Percentiles rank a stretch among this genome's conserved stretches.
Conservation (phyloP, 2,329 filamentous ascomycete genomes). For the Talaromyces pinophilus region DNA sequence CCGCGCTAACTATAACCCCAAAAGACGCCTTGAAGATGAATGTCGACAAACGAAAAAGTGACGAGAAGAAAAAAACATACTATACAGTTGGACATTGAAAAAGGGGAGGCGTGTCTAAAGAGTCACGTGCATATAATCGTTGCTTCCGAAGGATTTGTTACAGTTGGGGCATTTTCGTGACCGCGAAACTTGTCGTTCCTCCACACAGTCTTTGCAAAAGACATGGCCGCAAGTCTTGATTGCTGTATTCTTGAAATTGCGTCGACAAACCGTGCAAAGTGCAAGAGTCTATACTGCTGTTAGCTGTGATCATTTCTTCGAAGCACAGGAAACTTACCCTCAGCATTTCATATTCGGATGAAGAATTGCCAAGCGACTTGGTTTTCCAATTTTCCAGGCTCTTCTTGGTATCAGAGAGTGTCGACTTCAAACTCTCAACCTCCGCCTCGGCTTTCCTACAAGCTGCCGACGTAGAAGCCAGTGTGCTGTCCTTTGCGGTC, state of each 20-base stretch:
- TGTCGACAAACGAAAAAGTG: slow-evolving; percentile 21
- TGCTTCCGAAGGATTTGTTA: slow-evolving; percentile 84
- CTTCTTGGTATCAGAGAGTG: slow-evolving; percentile 76
- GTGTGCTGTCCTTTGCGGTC: slow-evolving; percentile 71
- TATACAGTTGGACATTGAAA: slow-evolving; percentile 32
- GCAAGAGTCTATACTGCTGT: slow-evolving; percentile 62
- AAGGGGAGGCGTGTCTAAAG: slow-evolving; percentile 35
- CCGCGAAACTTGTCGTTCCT: slow-evolving; percentile 83
- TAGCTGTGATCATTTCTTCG: slow-evolving; percentile 1
- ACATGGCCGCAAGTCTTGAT: slow-evolving; percentile 94
- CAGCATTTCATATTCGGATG: slow-evolving; percentile 80
- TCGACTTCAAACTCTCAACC: slow-evolving; percentile 74
- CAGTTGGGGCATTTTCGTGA: slow-evolving; percentile 96
- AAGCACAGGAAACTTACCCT: slow-evolving; percentile 63
- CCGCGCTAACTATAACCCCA: slow-evolving; percentile 18
- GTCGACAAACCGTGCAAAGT: slow-evolving; percentile 88
- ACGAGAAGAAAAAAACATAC: slow-evolving; percentile 32
- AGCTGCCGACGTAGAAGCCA: slow-evolving; percentile 63
- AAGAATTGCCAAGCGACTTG: slow-evolving; percentile 77
- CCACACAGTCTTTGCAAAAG: slow-evolving; percentile 88
- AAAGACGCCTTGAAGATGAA: slow-evolving; percentile 16
- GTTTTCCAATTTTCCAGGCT: slow-evolving; percentile 83
- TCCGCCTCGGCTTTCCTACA: slow-evolving; percentile 67
- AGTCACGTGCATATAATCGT: slow-evolving; percentile 74
- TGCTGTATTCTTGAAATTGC: slow-evolving; percentile 89